phyloP scores from a whole-genome alignment of 495 filamentous ascomycete species.

The Xeromyces bisporus region DNA sequence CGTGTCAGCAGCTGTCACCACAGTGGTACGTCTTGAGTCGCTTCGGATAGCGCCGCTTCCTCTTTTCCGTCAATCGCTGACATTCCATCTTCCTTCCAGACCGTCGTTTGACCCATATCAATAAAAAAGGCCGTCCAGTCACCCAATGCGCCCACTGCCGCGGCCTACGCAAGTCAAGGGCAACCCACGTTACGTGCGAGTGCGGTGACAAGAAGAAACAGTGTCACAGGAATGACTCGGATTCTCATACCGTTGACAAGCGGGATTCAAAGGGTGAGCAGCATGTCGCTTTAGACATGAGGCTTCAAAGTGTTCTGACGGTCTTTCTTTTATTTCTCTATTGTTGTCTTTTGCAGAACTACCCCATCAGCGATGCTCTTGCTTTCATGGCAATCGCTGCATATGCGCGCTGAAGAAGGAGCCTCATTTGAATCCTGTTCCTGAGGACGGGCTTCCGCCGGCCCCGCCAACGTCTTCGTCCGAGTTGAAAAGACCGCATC shows the following conservation, averaged over 20 bases:
- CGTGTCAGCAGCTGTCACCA: conserved; percentile 91
- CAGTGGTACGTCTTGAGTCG: conserved; percentile 43
- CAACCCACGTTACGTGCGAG: conserved; percentile 91
- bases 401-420: conserved; percentile 89
- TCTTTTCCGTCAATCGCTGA: conserved; percentile 8
- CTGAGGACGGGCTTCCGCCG: conserved; percentile 36
- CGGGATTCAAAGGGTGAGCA: conserved; percentile 46
- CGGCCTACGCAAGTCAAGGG: conserved; percentile 88
- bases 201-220: conserved; percentile 74
- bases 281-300: conserved; percentile 25
- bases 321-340: conserved; percentile 24
- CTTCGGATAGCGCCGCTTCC: conserved; percentile 2
- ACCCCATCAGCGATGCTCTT: conserved; percentile 61
- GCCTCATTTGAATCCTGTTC: conserved; percentile 55
- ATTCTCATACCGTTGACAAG: conserved; percentile 38
- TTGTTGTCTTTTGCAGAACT: conserved; percentile 18
- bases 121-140: conserved; percentile 95
- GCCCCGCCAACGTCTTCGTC: conserved; percentile 24
- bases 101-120: conserved; percentile 85
- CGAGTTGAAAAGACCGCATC: conserved; percentile 48
- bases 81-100: conserved; percentile 35
- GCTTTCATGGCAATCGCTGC: conserved; percentile 81
- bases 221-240: conserved; percentile 45
- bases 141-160: conserved; percentile 98
- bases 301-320: conserved; percentile 12